Evolutionary conservation across 331 rosid genomes (phyloP), one percentile per base, ranked within the genome.

Genomic region (Telfairia occidentalis): DNA sequence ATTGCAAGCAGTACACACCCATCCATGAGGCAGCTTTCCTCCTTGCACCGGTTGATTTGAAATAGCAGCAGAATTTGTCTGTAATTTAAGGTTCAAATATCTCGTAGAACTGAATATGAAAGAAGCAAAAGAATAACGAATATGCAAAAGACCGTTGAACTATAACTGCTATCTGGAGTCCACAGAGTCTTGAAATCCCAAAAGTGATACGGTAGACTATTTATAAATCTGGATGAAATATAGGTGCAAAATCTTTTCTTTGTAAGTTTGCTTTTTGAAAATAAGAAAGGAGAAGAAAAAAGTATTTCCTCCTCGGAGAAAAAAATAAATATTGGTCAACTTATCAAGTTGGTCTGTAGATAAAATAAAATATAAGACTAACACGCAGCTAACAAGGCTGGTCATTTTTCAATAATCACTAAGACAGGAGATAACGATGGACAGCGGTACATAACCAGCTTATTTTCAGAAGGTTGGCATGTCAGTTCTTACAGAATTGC

Each of bases 1-100:
- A n/a, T 29, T 35, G 23, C 37, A 79, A 77, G 65, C 67, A 72
- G 73, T 78, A 87, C 96, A 34, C 77, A 93, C 98, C 98, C 98
- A 93, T 86, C 91, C 94, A 21, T 80, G 73, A 83, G 85, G 90
- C 82, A 91, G 81, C 67, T 78, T 84, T 67, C 81, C 82, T 59
- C 81, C 76, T 74, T 81, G 88, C 55, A 28, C 69, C 45, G 13
- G 80, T 81, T 80, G 85, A 78, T 79, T 79, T 76, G 92, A 80
- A 65, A 78, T 38, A 53, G 75, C 82, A 40, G 81, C 87, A 55
- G 65, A 57, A 28, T 66, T 45, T 70, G 30, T 77, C 98, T 93
- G 96, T 82, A 87, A 87, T 54, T 69, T 59, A 77, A 79, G 81
- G 57, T 61, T 30, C 34, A n/a, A n/a, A n/a, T n/a, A n/a, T n/a